Evolutionary conservation across 2,329 filamentous ascomycete species (phyloP), one percentile per base, ranked within the genome.

Genomic region (Sarocladium kiliense): DNA sequence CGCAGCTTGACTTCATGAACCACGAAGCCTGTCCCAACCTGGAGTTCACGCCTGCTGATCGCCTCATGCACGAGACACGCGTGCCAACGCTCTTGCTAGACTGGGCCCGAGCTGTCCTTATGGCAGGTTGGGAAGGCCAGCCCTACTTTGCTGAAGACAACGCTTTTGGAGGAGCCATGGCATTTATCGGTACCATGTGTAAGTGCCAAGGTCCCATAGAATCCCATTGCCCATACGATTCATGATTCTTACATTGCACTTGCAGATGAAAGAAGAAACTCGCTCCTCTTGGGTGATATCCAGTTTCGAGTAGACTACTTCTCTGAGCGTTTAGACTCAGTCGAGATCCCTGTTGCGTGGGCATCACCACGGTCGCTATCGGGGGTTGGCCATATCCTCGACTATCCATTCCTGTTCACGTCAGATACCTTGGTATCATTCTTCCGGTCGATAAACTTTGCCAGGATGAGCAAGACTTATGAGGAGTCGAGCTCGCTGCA

Each of bases 401-500:
- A 91, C 57, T 90, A 88, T 59, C 84, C 89, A 0, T 95, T 88
- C 65, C 77, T 97, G 0, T 96, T 97, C 63, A 84, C 80, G 19
- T 79, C 86, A 0, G 78, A 85, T 0, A 83, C 84, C 1, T 73
- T 96, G 2, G 86, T 96, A 2, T 85, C 84, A 0, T 96, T 91
- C 66, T 97, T 97, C 67, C 86, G 93, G 18, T 84, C 90, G 3
- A 86, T 96, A 64, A 97, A 96, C 66, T 91, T 94, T 63, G 84
- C 89, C 0, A 81, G 81, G 16, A 97, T 97, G 93, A 89, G 86
- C 61, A 82, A 85, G 56, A 82, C 87, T 16, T 91, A 86, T 62
- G 88, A 94, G 64, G 80, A 85, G 59, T 84, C 88, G 0, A 81
- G 75, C 57, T 83, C 80, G 0, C 68, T 83, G 0, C 76, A 78